These are phyloP conservation scores for Larix kaempferi DNA, from an alignment of 75 land plant genomes.

Conservation along the genomic window DNA sequence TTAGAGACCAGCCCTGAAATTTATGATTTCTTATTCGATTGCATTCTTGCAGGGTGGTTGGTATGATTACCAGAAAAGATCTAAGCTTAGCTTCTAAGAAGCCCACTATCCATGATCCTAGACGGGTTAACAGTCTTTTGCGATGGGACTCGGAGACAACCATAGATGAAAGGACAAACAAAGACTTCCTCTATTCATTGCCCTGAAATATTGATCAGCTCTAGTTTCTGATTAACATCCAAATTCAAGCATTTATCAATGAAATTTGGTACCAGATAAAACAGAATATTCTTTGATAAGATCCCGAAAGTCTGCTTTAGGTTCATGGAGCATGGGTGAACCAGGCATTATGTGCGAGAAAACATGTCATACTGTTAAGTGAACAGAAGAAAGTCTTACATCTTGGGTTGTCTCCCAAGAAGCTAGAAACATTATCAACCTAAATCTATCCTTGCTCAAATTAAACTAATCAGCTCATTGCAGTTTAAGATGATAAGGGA, in stretches of 20 bases:
- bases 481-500: not conserved
- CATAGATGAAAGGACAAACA: conserved; percentile 14
- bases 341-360: not conserved
- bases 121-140: not conserved
- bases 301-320: too few species aligned
- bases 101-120: not conserved
- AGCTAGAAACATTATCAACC: not conserved
- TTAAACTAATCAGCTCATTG: not conserved
- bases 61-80: conserved; percentile 48
- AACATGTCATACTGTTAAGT: not conserved
- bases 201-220: conserved; percentile 13
- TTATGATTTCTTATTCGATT: not conserved
- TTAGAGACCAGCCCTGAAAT: not conserved
- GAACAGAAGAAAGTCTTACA: not conserved
- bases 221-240: not conserved
- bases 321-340: too few species aligned
- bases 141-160: conserved; percentile 12
- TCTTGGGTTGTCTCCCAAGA: not conserved
- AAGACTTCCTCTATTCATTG: conserved; percentile 28
- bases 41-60: conserved; percentile 32
- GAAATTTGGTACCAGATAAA: not conserved
- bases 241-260: not conserved
- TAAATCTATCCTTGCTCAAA: not conserved
- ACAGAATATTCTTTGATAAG: not conserved
- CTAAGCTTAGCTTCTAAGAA: conserved; percentile 26